phyloP scores from a whole-genome alignment of 169 alveolate species.

The Fabrea salina region DNA sequence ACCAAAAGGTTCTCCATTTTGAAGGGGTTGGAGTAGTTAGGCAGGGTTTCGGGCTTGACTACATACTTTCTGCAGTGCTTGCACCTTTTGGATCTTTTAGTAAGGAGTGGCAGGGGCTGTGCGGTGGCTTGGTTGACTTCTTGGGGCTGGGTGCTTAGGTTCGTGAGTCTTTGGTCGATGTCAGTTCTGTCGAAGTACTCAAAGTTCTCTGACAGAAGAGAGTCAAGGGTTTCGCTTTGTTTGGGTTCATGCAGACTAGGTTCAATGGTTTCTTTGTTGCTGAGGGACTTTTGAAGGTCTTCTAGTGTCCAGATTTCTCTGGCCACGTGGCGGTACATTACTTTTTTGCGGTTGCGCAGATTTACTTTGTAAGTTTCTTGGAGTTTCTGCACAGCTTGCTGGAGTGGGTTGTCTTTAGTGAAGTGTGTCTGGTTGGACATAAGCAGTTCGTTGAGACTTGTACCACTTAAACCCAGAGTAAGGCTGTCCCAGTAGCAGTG shows the following conservation, averaged over 20 bases:
- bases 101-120: conserved; percentile 19
- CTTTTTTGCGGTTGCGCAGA: not conserved
- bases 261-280: not conserved
- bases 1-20: conserved; percentile 38
- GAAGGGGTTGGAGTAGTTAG: conserved; percentile 42
- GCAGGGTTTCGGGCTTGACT: conserved; percentile 50
- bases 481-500: conserved; percentile 30
- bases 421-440: not conserved
- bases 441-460: conserved; percentile 3
- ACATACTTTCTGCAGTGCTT: conserved; percentile 43
- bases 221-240: not conserved
- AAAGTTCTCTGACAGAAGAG: not conserved
- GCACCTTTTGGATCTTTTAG: conserved; percentile 47
- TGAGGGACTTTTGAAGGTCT: conserved; percentile 3
- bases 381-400: not conserved
- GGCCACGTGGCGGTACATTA: not conserved
- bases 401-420: not conserved
- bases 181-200: not conserved
- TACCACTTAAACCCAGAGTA: not conserved
- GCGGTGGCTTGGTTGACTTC: not conserved
- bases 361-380: conserved; percentile 11
- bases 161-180: not conserved
- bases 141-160: not conserved
- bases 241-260: not conserved
- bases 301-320: conserved; percentile 23